Percentiles rank a stretch among this genome's conserved stretches.
Evolutionary conservation across 768 basidiomycete species (phyloP).

Genomic region (Mrakia frigida): DNA sequence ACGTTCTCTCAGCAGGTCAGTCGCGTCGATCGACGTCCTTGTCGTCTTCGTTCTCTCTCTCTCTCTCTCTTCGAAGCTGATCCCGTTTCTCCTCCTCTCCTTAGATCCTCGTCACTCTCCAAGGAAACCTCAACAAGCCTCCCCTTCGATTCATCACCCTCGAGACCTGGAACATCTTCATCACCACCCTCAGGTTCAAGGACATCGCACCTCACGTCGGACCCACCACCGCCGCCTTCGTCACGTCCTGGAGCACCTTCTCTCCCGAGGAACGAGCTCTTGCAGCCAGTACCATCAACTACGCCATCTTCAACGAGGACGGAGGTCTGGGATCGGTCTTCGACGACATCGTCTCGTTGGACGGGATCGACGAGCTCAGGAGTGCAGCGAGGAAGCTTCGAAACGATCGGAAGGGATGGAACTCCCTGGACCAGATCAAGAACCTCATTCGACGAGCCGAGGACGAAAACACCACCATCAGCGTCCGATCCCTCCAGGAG

Average conservation of each 20-base stretch:
- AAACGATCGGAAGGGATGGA: conserved; percentile 49
- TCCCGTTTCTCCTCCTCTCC: not conserved
- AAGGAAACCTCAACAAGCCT: conserved; percentile 72
- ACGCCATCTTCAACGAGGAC: conserved; percentile 62
- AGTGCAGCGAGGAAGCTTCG: conserved; percentile 38
- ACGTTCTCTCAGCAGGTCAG: conserved; percentile 80
- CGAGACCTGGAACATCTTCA: conserved; percentile 70
- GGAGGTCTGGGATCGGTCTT: conserved; percentile 53
- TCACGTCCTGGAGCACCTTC: conserved; percentile 69
- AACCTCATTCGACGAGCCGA: conserved; percentile 66
- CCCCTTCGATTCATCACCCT: conserved; percentile 75
- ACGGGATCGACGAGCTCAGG: conserved; percentile 59
- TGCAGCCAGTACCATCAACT: conserved; percentile 60
- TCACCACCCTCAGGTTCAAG: conserved; percentile 58
- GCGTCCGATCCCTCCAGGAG: conserved; percentile 67
- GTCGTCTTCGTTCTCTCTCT: not conserved
- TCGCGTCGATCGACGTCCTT: conserved; percentile 10
- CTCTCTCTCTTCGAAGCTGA: not conserved
- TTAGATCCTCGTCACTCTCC: conserved; percentile 93
- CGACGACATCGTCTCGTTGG: conserved; percentile 74
- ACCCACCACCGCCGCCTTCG: conserved; percentile 76
- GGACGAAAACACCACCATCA: conserved; percentile 76
- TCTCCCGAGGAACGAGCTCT: conserved; percentile 51
- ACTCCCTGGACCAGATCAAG: conserved; percentile 55
- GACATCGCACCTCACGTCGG: conserved; percentile 83